Evolutionary conservation across 1,139 yeast species (phyloP), one percentile per base, ranked within the genome.

Genomic region (Eremothecium gossypii): DNA sequence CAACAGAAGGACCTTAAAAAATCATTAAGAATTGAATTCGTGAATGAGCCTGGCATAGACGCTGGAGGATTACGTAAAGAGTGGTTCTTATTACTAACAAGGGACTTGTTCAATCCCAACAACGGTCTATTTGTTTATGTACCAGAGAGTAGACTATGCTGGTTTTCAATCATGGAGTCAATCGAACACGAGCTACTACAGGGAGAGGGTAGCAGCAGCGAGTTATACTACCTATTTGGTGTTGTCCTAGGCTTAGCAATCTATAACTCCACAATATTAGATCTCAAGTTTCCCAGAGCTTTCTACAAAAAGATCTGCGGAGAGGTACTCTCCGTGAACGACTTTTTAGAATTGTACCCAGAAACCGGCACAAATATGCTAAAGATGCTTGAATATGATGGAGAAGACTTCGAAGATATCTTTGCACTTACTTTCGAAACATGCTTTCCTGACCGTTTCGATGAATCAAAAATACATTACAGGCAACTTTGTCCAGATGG

Each of bases 21-120:
- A 57, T 74, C 86, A 2, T 63, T 89, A 27, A 71, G 77, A 49
- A 82, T 91, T 9, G 89, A 83, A 53, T 91, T 91, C 60, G 62
- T 81, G 3, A 79, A 79, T 42, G 97, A 91, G 55, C 93, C 91
- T 0, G 97, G 97, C 0, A 73, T 89, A 17, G 98, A 91, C 66
- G 96, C 87, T 0, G 98, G 97, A 1, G 98, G 98, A 0, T 68
- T 89, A 46, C 76, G 80, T 50, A 89, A 87, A 57, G 97, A 91
- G 57, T 91, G 97, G 97, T 89, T 91, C 60, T 67, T 79, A 40
- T 61, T 87, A 28, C 65, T 91, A 34, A 79, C 84, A 1, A 74
- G 76, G 45, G 79, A 80, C 20, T 61, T 91, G 2, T 83, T 89
- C 55, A 74, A 73, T 53, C 82, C 87, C 0, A 66, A 67, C 39